Conservation (phyloP, 1,139 yeast genomes). For the Pichia sp. region DNA sequence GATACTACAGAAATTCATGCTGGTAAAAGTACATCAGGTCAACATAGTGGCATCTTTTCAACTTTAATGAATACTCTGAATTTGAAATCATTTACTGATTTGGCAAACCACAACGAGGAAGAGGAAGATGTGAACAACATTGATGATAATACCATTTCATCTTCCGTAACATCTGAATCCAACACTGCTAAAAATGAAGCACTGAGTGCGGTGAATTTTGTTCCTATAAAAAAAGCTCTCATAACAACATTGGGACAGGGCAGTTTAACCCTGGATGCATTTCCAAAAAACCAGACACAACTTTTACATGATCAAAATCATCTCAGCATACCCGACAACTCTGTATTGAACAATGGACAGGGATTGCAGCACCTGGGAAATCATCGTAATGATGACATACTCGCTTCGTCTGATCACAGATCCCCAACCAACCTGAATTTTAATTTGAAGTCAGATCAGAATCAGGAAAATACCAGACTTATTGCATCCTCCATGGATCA, state of each 20-base stretch:
- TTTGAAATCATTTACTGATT: conserved; percentile 24
- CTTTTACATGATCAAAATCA: conserved; percentile 3
- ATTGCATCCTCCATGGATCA: neutral
- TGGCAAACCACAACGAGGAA: conserved; percentile 10
- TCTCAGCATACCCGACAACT: neutral
- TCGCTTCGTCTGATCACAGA: neutral
- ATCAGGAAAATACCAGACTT: neutral
- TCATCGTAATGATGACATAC: neutral
- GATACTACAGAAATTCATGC: neutral
- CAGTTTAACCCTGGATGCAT: conserved; percentile 56
- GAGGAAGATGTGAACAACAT: neutral
- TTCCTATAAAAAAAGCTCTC: conserved; percentile 54
- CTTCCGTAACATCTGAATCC: neutral
- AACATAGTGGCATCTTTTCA: conserved; percentile 24
- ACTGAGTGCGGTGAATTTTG: conserved; percentile 44
- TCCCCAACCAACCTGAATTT: neutral
- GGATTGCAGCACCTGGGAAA: neutral
- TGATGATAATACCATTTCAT: neutral
- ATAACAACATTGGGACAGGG: conserved; percentile 71
- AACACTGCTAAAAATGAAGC: conserved; percentile 10
- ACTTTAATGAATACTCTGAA: conserved; percentile 28
- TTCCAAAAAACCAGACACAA: conserved; percentile 25
- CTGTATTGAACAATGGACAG: neutral
- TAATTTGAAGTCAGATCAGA: neutral
- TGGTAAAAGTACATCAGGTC: neutral